Base-by-base conservation (phyloP, 345 rosid species). In the Pistacia vera region DNA sequence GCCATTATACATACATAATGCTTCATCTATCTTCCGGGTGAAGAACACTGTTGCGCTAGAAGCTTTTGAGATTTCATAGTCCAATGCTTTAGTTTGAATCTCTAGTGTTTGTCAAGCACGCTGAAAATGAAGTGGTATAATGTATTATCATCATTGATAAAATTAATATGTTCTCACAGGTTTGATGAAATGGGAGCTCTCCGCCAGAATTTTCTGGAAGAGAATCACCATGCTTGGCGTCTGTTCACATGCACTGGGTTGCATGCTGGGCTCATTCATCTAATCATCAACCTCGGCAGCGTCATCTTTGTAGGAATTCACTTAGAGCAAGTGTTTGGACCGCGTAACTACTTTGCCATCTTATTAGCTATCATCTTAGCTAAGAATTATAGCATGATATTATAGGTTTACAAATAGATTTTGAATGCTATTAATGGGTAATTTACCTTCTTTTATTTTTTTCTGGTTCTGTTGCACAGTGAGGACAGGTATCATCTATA, bases 321-420 rank as follows among this genome's bases (percentile, higher is more conserved):
- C 79, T 85, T 93, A 81, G 98, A 95, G 82, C 89, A 90, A 80
- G 92, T 86, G 58, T 93, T 90, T 80, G 97, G 98, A 75, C 88
- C 93, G 70, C 75, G 98, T 92, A 86, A 80, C 63, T 7, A 30
- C 3, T 35, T 25, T 74, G 30, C 38, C 35, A n/a, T 41, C 77
- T 38, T 28, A 1, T 36, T 11, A 62, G 4, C 49, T 70, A 59
- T 16, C 44, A 58, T 68, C 48, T 38, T 38, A 38, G 7, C 7
- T 38, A 38, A 38, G 5, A 18, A 51, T 25, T 68, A 38, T 51
- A 57, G 60, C 63, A 18, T 63, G 25, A 41, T 61, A 13, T 13
- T 25, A 51, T 38, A 41, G 13, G 28, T 63, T 11, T 25, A 17
- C 22, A 30, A 41, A 28, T 63, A 41, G 44, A 35, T 61, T 25